Evolutionary conservation across 805 yeast species (phyloP).

Genomic region (Candida rishiriensis): DNA sequence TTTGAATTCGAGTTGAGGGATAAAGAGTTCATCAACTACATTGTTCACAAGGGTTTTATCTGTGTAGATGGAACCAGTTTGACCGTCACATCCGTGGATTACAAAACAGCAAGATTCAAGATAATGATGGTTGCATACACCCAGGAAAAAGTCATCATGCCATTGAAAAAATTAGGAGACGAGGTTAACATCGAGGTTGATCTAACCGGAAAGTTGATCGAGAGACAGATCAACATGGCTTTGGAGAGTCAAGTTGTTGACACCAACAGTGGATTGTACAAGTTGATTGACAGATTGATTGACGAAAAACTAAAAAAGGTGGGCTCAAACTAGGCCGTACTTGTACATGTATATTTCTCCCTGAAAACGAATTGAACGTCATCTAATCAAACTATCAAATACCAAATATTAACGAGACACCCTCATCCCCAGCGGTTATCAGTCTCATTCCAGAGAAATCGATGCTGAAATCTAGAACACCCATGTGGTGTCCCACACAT

Average conservation of each 20-base stretch:
- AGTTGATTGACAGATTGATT: constrained; percentile 44
- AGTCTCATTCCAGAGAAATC: constrained; percentile 63
- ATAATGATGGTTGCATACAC: constrained; percentile 93
- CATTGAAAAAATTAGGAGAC: constrained; percentile 58
- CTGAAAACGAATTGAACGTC: neutral
- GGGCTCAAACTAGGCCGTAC: neutral
- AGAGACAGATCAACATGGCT: constrained; percentile 68
- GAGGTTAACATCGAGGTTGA: constrained; percentile 91
- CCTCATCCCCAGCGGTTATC: constrained; percentile 95
- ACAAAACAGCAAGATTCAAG: constrained; percentile 51
- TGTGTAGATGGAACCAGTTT: constrained; percentile 90
- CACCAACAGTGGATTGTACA: constrained; percentile 44
- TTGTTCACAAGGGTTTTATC: constrained; percentile 94
- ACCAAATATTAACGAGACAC: constrained; percentile 75
- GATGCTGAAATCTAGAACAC: constrained; percentile 79
- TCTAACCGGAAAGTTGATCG: constrained; percentile 85
- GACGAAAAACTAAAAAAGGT: constrained; percentile 35
- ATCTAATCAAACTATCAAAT: constrained; percentile 4
- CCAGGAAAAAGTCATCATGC: constrained; percentile 72
- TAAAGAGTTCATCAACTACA: constrained; percentile 54
- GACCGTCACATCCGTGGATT: constrained; percentile 79
- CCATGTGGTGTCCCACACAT: constrained; percentile 92
- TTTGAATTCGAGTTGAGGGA: constrained; percentile 74
- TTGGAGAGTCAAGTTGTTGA: constrained; percentile 50
- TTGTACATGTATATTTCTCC: neutral